Evolutionary conservation across 768 basidiomycete species (phyloP).

Genomic region (Suillus subaureus): DNA sequence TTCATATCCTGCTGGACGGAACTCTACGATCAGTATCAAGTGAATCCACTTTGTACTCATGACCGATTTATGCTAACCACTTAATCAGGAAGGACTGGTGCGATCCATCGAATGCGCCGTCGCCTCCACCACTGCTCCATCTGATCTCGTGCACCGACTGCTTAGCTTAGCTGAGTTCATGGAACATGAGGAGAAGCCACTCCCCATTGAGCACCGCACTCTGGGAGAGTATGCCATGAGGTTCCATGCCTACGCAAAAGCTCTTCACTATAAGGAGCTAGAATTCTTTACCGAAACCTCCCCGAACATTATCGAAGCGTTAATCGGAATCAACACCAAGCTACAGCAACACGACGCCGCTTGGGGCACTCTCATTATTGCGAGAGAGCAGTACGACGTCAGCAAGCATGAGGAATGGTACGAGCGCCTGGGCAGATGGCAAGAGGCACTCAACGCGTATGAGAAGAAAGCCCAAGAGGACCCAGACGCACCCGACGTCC

Average conservation of each 20-base stretch:
- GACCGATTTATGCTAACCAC: slow-evolving; percentile 12
- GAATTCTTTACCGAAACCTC: slow-evolving; percentile 95
- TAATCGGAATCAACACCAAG: slow-evolving; percentile 95
- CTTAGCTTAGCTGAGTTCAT: slow-evolving; percentile 97
- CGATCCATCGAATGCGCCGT: slow-evolving; percentile 87
- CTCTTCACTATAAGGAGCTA: slow-evolving; percentile 96
- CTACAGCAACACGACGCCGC: slow-evolving; percentile 98
- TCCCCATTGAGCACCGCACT: slow-evolving; percentile 91
- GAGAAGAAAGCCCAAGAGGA: slow-evolving; percentile 78
- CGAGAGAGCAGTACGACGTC: slow-evolving; percentile 87
- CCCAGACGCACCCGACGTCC: slow-evolving; percentile 73
- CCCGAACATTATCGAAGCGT: slow-evolving; percentile 86
- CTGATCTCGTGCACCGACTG: slow-evolving; percentile 88
- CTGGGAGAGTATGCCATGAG: slow-evolving; percentile 93
- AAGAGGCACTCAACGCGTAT: slow-evolving; percentile 86
- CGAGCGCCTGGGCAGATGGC: slow-evolving; percentile 94
- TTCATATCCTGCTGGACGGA: slow-evolving; percentile 98
- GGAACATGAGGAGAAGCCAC: slow-evolving; percentile 96
- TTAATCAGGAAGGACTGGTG: slow-evolving; percentile 86
- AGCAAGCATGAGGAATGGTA: slow-evolving; percentile 98
- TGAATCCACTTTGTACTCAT: slow-evolving; percentile 29
- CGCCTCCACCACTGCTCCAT: slow-evolving; percentile 71
- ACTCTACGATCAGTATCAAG: slow-evolving; percentile 96
- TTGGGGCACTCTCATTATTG: slow-evolving; percentile 92
- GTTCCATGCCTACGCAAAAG: slow-evolving; percentile 95